A percentile compares a stretch with the other conserved stretches of the same genome.
Evolutionary conservation across 352 stramenopile species (phyloP).

Genomic region (Stramenopiles sp.): DNA sequence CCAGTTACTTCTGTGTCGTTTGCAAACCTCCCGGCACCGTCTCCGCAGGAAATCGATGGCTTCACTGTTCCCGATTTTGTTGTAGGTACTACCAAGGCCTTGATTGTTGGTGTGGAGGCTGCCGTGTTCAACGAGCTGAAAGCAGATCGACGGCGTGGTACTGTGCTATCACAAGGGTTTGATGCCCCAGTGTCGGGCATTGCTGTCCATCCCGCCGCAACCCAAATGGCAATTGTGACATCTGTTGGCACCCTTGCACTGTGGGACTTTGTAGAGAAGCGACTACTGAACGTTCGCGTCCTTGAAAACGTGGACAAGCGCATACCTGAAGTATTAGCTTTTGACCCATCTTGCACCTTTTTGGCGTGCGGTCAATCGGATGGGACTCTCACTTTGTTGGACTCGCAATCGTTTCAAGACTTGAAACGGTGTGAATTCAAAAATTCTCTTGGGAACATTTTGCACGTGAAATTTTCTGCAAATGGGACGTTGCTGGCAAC

Average conservation of each 20-base stretch:
- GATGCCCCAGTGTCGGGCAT: slow-evolving; percentile 56
- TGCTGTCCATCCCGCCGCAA: slow-evolving; percentile 41
- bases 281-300: slow-evolving; percentile 24
- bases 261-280: slow-evolving; percentile 45
- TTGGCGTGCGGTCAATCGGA: slow-evolving; percentile 60
- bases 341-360: slow-evolving; percentile 44
- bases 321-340: slow-evolving; percentile 49
- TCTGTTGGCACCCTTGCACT: slow-evolving; percentile 58
- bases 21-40: too few species aligned
- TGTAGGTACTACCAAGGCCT: slow-evolving; percentile 51
- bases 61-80: slow-evolving; percentile 65
- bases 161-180: slow-evolving; percentile 66
- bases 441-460: slow-evolving; percentile 27
- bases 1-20: too few species aligned
- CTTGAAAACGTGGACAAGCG: too few species aligned
- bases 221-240: slow-evolving; percentile 49
- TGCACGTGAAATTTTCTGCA: slow-evolving; percentile 42
- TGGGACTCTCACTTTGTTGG: slow-evolving; percentile 45
- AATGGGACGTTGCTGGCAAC: slow-evolving; percentile 49
- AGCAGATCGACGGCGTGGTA: slow-evolving; percentile 50
- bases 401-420: slow-evolving; percentile 48
- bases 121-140: slow-evolving; percentile 58
- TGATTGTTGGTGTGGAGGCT: slow-evolving; percentile 55
- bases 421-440: slow-evolving; percentile 14
- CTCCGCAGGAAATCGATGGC: too few species aligned